Conservation (phyloP, 2,329 filamentous ascomycete genomes). For the Hypoxylon sp. region DNA sequence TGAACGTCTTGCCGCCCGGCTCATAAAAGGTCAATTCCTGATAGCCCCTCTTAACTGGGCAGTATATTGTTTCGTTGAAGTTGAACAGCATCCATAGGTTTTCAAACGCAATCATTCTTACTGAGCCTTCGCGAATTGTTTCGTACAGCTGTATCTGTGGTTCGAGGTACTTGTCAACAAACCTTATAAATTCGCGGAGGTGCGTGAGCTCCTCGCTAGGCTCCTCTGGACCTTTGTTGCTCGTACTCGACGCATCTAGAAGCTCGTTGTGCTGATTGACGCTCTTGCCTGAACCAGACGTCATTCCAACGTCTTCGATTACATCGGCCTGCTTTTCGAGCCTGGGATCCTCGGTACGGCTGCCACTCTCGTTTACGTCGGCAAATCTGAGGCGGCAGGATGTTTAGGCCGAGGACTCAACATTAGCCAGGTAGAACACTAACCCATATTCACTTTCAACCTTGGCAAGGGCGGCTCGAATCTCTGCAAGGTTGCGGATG, state of each 20-base stretch:
- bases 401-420: neutral
- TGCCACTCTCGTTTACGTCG: neutral
- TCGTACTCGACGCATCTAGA: neutral
- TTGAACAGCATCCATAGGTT: constrained; percentile 44
- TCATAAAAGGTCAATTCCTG: neutral
- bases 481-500: neutral
- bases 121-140: constrained; percentile 6
- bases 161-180: constrained; percentile 26
- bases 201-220: neutral
- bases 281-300: neutral
- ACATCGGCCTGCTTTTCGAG: neutral
- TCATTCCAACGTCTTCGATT: neutral
- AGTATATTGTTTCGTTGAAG: constrained; percentile 30
- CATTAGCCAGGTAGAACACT: neutral
- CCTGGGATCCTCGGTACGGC: neutral
- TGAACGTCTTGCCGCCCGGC: neutral
- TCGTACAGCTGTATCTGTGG: constrained; percentile 14
- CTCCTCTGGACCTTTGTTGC: neutral
- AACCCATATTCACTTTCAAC: constrained; percentile 8
- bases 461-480: neutral
- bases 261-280: neutral
- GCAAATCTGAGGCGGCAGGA: neutral
- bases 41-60: constrained; percentile 11
- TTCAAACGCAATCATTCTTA: constrained; percentile 30
- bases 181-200: constrained; percentile 10